Evolutionary conservation across 345 rosid genomes (phyloP).

Genomic region (Moringa oleifera): DNA sequence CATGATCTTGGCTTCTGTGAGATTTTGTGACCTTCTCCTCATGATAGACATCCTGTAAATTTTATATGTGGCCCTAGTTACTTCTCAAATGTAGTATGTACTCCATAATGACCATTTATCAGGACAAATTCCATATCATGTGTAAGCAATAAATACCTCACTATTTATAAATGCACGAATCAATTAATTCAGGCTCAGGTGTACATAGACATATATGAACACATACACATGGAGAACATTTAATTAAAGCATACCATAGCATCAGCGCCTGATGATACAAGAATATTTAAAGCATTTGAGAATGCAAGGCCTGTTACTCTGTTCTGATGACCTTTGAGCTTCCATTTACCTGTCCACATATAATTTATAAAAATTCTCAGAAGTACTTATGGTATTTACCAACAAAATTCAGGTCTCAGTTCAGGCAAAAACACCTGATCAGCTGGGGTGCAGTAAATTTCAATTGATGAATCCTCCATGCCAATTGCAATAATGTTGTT

Average conservation of each 20-base stretch:
- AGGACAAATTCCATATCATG: neutral
- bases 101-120: neutral
- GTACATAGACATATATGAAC: no score
- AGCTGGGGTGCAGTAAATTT: constrained; percentile 77
- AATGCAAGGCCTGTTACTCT: constrained; percentile 81
- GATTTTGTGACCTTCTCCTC: no score
- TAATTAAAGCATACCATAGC: constrained; percentile 42
- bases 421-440: constrained; percentile 53
- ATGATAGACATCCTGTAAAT: no score
- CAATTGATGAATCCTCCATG: constrained; percentile 83
- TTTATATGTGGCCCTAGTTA: no score
- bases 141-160: no score
- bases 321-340: constrained; percentile 77
- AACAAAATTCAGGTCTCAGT: neutral
- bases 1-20: no score
- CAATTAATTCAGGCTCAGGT: neutral
- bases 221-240: no score
- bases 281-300: constrained; percentile 54
- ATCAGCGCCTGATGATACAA: constrained; percentile 88
- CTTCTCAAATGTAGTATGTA: no score
- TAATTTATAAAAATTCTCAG: neutral
- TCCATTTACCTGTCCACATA: constrained; percentile 54
- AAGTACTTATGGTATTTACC: neutral
- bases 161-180: no score
- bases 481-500: constrained; percentile 82